Evolutionary conservation across 1,139 yeast species (phyloP).

Genomic region (Taphrina communis): DNA sequence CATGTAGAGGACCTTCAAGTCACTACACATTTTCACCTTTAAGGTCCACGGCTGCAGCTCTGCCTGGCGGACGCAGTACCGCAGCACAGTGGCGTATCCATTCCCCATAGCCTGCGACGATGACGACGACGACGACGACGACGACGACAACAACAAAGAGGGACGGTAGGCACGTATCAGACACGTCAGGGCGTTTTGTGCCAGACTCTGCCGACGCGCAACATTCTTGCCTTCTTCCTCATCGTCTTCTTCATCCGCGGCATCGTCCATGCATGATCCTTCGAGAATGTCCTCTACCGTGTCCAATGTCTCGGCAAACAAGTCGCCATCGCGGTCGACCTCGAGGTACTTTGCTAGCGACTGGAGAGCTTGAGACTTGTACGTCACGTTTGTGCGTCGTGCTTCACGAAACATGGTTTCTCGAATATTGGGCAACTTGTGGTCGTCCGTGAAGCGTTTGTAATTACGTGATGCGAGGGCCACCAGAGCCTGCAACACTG

Average conservation of each 20-base stretch:
- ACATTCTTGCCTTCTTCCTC: not conserved
- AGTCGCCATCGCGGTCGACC: slow-evolving; percentile 11
- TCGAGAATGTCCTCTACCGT: slow-evolving; percentile 31
- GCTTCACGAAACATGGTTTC: slow-evolving; percentile 65
- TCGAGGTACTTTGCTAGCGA: slow-evolving; percentile 41
- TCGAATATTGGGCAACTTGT: slow-evolving; percentile 53
- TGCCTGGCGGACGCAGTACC: not conserved
- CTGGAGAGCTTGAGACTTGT: slow-evolving; percentile 55
- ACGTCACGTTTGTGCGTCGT: slow-evolving; percentile 68
- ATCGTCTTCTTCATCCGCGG: slow-evolving; percentile 11
- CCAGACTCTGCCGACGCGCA: slow-evolving; percentile 1
- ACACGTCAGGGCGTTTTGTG: slow-evolving; percentile 20
- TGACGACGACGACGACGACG: no score
- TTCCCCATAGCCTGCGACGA: no score
- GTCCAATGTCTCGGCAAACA: slow-evolving; percentile 17
- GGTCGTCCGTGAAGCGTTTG: slow-evolving; percentile 48
- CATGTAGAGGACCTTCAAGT: slow-evolving; percentile 7
- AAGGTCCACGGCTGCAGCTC: slow-evolving; percentile 21
- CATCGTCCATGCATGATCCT: slow-evolving; percentile 25
- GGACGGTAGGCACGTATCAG: slow-evolving; percentile 18
- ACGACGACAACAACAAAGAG: no score
- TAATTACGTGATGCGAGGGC: slow-evolving; percentile 60
- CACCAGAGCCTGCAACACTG: slow-evolving; percentile 72
- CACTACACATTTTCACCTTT: not conserved
- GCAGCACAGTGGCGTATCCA: not conserved